Conservation (phyloP, 192 early-diverging fungal genomes). For the Rhizophlyctis rosea region DNA sequence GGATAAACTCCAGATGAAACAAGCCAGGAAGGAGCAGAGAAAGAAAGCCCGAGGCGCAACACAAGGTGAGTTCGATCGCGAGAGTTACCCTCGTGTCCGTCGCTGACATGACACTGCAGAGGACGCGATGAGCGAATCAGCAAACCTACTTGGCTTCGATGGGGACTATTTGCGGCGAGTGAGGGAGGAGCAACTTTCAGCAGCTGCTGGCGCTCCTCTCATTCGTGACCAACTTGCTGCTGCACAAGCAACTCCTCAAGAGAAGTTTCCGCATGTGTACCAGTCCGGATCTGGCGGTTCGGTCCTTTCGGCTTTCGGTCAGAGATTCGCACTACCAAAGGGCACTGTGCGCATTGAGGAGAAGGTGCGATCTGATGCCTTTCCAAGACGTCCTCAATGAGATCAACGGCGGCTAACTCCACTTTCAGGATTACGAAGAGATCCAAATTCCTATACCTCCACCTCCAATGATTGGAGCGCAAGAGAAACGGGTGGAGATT, state of each 20-base stretch:
- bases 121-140: constrained; percentile 48
- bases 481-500: constrained; percentile 66
- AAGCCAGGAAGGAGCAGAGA: constrained; percentile 64
- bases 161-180: constrained; percentile 52
- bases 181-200: constrained; percentile 61
- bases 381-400: too few relatives aligned
- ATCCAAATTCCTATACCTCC: constrained; percentile 83
- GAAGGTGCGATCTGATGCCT: constrained; percentile 27
- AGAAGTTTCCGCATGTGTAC: constrained; percentile 81
- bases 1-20: constrained; percentile 59
- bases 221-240: constrained; percentile 6
- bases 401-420: background rate
- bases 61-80: constrained; percentile 16
- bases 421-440: constrained; percentile 79
- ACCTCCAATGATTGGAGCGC: constrained; percentile 43
- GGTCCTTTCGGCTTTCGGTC: constrained; percentile 73
- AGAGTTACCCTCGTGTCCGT: too few relatives aligned
- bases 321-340: constrained; percentile 70
- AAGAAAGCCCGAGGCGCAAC: constrained; percentile 34
- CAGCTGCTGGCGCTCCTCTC: constrained; percentile 28
- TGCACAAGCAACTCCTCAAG: constrained; percentile 16
- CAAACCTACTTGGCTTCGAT: constrained; percentile 67
- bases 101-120: too few relatives aligned
- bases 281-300: constrained; percentile 65
- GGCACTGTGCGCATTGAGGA: constrained; percentile 73